Percentiles rank a stretch among this genome's conserved stretches.
These are phyloP conservation scores for Bipolaris sorokiniana DNA, from an alignment of 2,329 filamentous ascomycete species.

Conservation along the genomic window DNA sequence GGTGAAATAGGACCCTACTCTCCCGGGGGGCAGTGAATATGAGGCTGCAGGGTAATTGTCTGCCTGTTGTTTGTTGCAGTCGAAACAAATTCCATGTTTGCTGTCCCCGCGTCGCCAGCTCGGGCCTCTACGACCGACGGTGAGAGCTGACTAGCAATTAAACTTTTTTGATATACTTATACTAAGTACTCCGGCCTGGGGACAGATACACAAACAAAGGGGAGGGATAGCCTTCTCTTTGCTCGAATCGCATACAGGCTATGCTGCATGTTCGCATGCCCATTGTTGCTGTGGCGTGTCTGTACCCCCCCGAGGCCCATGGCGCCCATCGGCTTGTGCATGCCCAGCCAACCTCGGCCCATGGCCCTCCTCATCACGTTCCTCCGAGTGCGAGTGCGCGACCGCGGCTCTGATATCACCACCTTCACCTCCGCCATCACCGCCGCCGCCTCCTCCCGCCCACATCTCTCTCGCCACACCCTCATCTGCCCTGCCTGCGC, in stretches of 20 bases:
- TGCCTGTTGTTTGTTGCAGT: slow-evolving; percentile 13
- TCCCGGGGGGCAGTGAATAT: slow-evolving; percentile 32
- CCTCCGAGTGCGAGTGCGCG: background rate
- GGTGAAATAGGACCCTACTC: slow-evolving; percentile 28
- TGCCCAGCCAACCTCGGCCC: slow-evolving; percentile 37
- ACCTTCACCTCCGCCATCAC: background rate
- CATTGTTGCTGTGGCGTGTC: background rate
- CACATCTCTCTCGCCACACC: background rate
- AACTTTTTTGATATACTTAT: too few relatives aligned
- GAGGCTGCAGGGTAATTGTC: slow-evolving; percentile 20
- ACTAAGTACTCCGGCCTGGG: too few relatives aligned
- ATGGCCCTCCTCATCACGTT: slow-evolving; percentile 28
- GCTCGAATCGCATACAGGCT: background rate
- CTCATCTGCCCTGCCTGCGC: slow-evolving; percentile 10
- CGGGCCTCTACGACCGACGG: slow-evolving; percentile 19
- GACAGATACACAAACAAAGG: too few relatives aligned
- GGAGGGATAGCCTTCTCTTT: too few relatives aligned
- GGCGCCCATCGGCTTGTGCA: slow-evolving; percentile 7
- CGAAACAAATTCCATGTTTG: slow-evolving; percentile 10
- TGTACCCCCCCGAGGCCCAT: background rate
- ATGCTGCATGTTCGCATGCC: background rate
- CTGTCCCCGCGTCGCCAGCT: slow-evolving; percentile 32
- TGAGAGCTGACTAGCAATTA: background rate
- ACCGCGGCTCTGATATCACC: background rate
- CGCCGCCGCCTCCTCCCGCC: background rate